Evolutionary conservation across 371 early-diverging fungal genomes (phyloP).

Genomic region (Lichtheimia corymbifera): DNA sequence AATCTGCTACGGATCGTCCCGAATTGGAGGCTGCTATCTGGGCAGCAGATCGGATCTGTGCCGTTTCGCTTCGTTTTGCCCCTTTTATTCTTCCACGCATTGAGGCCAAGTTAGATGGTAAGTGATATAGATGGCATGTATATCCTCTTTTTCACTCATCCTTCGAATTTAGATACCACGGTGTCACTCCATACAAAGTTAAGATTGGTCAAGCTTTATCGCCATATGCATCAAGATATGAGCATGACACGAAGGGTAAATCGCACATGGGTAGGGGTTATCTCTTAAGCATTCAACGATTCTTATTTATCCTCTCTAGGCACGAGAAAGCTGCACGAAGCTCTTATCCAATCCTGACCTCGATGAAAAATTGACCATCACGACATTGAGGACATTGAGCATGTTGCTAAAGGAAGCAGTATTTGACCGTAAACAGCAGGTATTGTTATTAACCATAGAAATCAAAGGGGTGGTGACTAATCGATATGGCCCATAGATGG

Average conservation of each 20-base stretch:
- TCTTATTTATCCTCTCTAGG: constrained; percentile 19
- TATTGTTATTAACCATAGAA: constrained; percentile 3
- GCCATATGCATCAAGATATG: constrained; percentile 64
- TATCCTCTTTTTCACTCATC: constrained; percentile 21
- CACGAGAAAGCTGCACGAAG: constrained; percentile 46
- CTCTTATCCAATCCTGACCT: constrained; percentile 39
- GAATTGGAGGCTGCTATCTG: constrained; percentile 61
- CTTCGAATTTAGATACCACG: constrained; percentile 4
- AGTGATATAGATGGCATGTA: constrained; percentile 10
- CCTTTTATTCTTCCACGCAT: constrained; percentile 47
- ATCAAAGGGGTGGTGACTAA: background rate
- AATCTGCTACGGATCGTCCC: constrained; percentile 48
- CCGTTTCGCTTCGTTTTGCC: constrained; percentile 50
- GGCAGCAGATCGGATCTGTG: constrained; percentile 59
- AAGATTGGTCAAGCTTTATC: constrained; percentile 51
- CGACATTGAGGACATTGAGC: constrained; percentile 50
- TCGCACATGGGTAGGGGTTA: no score
- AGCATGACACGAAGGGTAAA: constrained; percentile 49
- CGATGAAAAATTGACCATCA: constrained; percentile 42
- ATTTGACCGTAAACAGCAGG: constrained; percentile 54
- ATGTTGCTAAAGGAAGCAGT: constrained; percentile 48
- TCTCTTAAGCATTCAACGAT: background rate
- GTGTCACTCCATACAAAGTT: constrained; percentile 42
- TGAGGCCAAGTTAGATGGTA: constrained; percentile 31
- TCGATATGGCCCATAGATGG: background rate